Evolutionary conservation across 139 green algal genomes (phyloP).

Genomic region (Zygnema cylindricum): DNA sequence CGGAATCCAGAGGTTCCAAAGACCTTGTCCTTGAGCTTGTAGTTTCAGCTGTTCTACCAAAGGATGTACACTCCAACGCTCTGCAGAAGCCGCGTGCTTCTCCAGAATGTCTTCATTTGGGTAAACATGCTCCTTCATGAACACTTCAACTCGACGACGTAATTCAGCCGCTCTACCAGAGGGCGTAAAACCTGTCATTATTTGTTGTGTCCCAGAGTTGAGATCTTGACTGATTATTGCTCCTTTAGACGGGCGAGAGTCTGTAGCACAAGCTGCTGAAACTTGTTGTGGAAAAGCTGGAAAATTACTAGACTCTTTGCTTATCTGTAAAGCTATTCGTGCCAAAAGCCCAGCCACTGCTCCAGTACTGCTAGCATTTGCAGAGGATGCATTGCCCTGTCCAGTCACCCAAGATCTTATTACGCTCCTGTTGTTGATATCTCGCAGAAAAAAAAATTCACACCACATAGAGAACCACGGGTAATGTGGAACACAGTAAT

Average conservation of each 20-base stretch:
- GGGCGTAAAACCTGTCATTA: conserved; percentile 36
- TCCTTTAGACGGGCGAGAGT: background rate
- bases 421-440: too few species aligned
- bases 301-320: background rate
- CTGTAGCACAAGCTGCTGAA: background rate
- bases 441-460: too few species aligned
- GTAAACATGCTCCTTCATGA: conserved; percentile 84
- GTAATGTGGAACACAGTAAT: too few species aligned
- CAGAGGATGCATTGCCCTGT: conserved; percentile 85
- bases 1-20: conserved; percentile 98
- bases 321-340: conserved; percentile 56
- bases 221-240: background rate
- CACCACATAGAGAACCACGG: too few species aligned
- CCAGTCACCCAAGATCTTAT: too few species aligned
- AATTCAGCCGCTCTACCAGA: conserved; percentile 40
- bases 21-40: conserved; percentile 68
- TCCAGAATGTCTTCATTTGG: conserved; percentile 71
- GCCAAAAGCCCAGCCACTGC: conserved; percentile 73
- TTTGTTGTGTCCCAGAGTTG: background rate
- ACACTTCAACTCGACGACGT: conserved; percentile 67
- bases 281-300: background rate
- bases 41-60: conserved; percentile 83
- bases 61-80: conserved; percentile 49
- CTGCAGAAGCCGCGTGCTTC: conserved; percentile 64
- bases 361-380: conserved; percentile 70